Percentiles rank a stretch among this genome's conserved stretches.
phyloP scores from a whole-genome alignment of 2,329 filamentous ascomycete species.

The Polytolypa hystricis region DNA sequence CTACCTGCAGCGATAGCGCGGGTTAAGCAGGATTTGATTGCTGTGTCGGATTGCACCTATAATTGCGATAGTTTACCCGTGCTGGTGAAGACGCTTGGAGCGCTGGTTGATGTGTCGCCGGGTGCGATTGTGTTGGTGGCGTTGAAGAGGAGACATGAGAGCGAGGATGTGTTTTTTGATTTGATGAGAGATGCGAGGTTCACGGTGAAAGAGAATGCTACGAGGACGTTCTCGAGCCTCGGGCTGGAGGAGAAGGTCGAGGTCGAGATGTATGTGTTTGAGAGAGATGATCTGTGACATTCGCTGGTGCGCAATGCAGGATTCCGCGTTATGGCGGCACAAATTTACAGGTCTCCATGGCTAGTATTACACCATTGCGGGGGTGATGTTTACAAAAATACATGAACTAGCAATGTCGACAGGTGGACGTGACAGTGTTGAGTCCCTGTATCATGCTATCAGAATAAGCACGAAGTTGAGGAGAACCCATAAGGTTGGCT shows the following conservation, averaged over 20 bases:
- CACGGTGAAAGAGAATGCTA: conserved; percentile 19
- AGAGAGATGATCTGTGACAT: no score
- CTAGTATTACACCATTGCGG: no score
- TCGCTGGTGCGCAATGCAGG: no score
- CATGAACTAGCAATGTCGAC: no score
- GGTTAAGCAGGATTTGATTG: conserved; percentile 44
- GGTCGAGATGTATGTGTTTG: conserved; percentile 30
- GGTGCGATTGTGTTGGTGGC: conserved; percentile 46
- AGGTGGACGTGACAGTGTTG: no score
- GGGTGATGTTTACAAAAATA: no score
- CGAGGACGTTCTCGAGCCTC: conserved; percentile 25
- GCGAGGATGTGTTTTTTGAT: conserved; percentile 55
- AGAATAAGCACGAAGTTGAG: no score
- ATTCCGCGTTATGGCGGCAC: no score
- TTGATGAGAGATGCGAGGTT: conserved; percentile 40
- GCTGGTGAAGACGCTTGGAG: conserved; percentile 47
- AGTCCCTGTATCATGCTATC: no score
- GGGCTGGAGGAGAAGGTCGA: conserved; percentile 24
- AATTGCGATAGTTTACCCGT: conserved; percentile 56
- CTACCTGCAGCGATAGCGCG: conserved; percentile 33
- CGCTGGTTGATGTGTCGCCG: conserved; percentile 39
- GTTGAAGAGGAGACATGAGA: conserved; percentile 57
- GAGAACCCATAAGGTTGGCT: no score
- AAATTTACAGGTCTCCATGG: no score
- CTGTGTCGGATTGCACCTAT: conserved; percentile 64